Evolutionary conservation across 768 basidiomycete genomes (phyloP), one percentile per base, ranked within the genome.

Genomic region (Pleurotus platypus): DNA sequence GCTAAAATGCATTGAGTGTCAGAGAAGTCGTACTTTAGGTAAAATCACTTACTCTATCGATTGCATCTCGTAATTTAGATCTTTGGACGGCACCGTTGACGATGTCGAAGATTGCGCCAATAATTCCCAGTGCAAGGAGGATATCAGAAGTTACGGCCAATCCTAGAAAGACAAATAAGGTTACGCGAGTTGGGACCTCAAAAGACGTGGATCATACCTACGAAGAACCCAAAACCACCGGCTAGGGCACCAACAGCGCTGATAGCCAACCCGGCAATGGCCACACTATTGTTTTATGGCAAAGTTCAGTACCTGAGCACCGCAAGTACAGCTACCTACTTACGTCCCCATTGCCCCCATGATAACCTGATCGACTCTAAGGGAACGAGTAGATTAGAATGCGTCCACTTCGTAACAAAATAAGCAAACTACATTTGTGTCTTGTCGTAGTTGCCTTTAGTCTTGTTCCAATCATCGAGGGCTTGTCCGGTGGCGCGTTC

Each of bases 161-260:
- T 4, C 60, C 60, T 62, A 35, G 5, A 43, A 16, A 5, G 8
- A 30, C 30, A 30, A 30, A 11, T 11, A 6, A 9, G 7, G 9
- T 30, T 30, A 30, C 30, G 9, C 30, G 7, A n/a, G n/a, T 30
- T 30, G 16, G 15, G 47, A 18, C 16, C n/a, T 26, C 13, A 12
- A 12, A 47, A 30, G 2, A 2, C 16, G 20, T 22, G 16, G 22
- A 24, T 4, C 43, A 26, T 38, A 56, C 60, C 60, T 37, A 57
- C 60, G 24, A 61, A 50, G 49, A 61, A 61, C 4, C 60, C 60
- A 53, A 61, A 55, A 5, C 60, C 60, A 9, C 60, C 60, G 15
- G 60, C 60, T 9, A 61, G 57, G n/a, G 60, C 51, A 9, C 60
- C 60, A n/a, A 58, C 42, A 4, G 48, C 38, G 37, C 60, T 61